Evolutionary conservation across 2,329 filamentous ascomycete genomes (phyloP).

Genomic region (Botrytis fragariae): DNA sequence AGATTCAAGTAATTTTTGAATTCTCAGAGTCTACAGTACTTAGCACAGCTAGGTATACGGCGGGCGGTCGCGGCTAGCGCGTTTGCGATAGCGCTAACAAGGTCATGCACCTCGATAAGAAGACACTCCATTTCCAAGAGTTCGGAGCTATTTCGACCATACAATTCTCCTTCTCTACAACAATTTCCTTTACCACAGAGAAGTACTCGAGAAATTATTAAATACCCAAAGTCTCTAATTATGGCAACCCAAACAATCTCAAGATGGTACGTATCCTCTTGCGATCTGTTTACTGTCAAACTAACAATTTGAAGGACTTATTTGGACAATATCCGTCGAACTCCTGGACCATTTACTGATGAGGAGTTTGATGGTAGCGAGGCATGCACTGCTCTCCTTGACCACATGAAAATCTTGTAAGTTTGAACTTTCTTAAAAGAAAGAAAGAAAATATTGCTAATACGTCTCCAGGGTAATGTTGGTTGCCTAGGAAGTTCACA

Average conservation of each 20-base stretch:
- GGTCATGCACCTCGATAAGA: conserved; percentile 27
- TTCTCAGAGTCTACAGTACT: background rate
- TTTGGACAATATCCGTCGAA: conserved; percentile 75
- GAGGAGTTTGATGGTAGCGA: conserved; percentile 49
- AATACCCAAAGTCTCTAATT: background rate
- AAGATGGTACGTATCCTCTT: conserved; percentile 29
- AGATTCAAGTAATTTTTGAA: background rate
- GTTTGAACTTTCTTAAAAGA: conserved; percentile 13
- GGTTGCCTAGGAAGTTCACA: conserved; percentile 22
- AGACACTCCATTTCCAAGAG: conserved; percentile 1
- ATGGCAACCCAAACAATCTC: background rate
- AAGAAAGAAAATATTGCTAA: conserved; percentile 27
- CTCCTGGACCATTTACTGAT: conserved; percentile 78
- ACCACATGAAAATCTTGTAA: conserved; percentile 73
- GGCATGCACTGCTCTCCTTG: conserved; percentile 55
- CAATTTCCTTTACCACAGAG: background rate
- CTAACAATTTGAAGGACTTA: conserved; percentile 63
- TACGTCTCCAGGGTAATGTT: conserved; percentile 36
- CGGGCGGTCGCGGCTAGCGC: conserved; percentile 9
- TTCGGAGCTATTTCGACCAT: background rate
- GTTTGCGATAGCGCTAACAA: conserved; percentile 21
- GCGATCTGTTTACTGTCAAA: background rate
- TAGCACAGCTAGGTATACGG: background rate
- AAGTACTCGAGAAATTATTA: background rate
- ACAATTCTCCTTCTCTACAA: background rate